Base-by-base conservation (phyloP, 345 rosid genomes). In the Boechera stricta region DNA sequence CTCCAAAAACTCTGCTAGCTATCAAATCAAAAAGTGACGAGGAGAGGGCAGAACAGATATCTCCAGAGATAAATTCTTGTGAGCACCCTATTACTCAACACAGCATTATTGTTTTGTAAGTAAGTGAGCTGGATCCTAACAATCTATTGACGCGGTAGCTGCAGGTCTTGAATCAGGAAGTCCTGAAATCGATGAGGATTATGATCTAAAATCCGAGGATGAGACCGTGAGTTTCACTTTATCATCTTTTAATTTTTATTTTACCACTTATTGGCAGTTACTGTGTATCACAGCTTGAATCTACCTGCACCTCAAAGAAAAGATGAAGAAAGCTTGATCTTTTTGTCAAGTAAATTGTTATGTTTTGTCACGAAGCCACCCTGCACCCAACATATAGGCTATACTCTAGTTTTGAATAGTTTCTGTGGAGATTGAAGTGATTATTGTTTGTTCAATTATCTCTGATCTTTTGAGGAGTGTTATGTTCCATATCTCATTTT, bases 101-200 rank as follows among this genome's bases (percentile, higher is more conserved):
- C 59, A 44, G 45, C 42, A 56, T 75, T 65, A 36, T 18, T 63
- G 53, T 32, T 44, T 47, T 48, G 48, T 64, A 74, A 63, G 76
- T 24, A 74, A 59, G 56, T 56, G 69, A 9, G 45, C 26, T 56
- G 24, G 45, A 66, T 60, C 55, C 65, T 79, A 74, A 69, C 71
- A 44, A 26, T 55, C 60, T 64, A 52, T 55, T 55, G 45, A 48
- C 45, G 33, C 54, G 8, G 77, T 58, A 69, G 75, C 76, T 52
- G 69, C 86, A 86, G 87, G 70, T 71, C 74, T 70, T 82, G 87
- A 80, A 42, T 81, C 75, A n/a, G 85, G 73, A 78, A 53, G 63
- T 51, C 82, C 79, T 51, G 94, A 90, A 31, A 58, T 70, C 48
- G 99, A 93, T 66, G 94, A 84, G 64, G 98, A 96, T 77, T 96